phyloP scores from a whole-genome alignment of 1,284 basidiomycete genomes.

The Ceratobasidium sp. region DNA sequence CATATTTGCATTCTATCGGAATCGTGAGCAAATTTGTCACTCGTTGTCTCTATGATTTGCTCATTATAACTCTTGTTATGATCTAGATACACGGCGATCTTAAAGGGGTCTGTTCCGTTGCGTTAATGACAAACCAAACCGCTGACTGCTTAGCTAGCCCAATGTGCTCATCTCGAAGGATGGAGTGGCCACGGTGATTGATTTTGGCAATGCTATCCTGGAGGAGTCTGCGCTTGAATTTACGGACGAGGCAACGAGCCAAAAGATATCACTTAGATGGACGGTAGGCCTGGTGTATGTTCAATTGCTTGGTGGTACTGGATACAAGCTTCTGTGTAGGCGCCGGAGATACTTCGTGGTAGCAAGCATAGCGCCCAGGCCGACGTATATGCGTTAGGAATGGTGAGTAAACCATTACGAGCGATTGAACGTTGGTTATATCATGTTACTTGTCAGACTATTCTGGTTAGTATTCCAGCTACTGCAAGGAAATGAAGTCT shows the following conservation, averaged over 20 bases:
- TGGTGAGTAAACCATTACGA: slow-evolving; percentile 4
- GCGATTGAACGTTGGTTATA: neutral
- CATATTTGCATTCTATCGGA: slow-evolving; percentile 14
- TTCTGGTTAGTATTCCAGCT: neutral
- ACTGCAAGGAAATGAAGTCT: neutral
- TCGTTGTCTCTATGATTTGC: too few relatives aligned
- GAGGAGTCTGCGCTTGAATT: neutral
- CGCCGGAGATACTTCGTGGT: slow-evolving; percentile 6
- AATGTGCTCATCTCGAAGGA: slow-evolving; percentile 7
- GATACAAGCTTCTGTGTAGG: neutral
- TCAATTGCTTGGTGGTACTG: too few relatives aligned
- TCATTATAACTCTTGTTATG: neutral
- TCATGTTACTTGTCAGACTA: neutral
- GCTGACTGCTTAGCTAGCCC: neutral
- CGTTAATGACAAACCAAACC: neutral
- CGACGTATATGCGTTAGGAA: slow-evolving; percentile 29
- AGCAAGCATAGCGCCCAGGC: neutral
- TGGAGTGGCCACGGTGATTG: neutral
- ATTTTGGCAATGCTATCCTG: slow-evolving; percentile 28
- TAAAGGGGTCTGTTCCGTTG: neutral
- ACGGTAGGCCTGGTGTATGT: neutral
- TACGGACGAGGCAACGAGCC: neutral
- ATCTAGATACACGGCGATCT: slow-evolving; percentile 17
- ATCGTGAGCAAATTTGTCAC: neutral
- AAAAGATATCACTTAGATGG: neutral